Conservation (phyloP, 345 rosid species). For the Syzygium grande region DNA sequence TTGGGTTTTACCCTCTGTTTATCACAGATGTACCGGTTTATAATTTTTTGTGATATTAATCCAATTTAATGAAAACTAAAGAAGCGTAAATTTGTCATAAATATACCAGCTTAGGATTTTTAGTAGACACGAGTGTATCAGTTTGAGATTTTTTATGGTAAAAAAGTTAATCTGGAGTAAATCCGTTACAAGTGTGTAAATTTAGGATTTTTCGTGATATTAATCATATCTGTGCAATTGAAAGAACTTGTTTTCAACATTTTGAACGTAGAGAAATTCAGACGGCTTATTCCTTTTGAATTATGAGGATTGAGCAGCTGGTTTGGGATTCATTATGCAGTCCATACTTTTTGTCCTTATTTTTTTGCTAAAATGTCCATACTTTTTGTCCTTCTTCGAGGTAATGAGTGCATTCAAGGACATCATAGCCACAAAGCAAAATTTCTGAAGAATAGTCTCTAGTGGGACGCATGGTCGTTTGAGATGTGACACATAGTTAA, state of each 20-base stretch:
- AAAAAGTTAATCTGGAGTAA: no score
- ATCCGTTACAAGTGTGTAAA: no score
- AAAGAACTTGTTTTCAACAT: background rate
- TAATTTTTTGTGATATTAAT: no score
- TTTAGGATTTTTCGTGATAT: no score
- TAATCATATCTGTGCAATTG: background rate
- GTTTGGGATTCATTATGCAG: background rate
- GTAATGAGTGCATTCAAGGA: background rate
- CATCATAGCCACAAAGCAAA: background rate
- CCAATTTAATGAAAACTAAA: no score
- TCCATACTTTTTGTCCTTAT: background rate
- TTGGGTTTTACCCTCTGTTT: no score
- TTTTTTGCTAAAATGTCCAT: background rate
- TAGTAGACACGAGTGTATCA: no score
- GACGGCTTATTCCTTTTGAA: background rate
- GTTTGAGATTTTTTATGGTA: no score
- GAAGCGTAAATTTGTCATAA: no score
- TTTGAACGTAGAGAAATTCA: background rate
- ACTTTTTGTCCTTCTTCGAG: background rate
- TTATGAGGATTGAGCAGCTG: background rate
- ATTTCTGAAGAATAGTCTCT: background rate
- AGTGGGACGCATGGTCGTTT: background rate
- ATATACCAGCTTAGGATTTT: no score
- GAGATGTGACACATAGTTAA: background rate
- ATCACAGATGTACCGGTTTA: no score